Evolutionary conservation across 768 basidiomycete species (phyloP), one percentile per base, ranked within the genome.

Genomic region (Mycena leptocephala): DNA sequence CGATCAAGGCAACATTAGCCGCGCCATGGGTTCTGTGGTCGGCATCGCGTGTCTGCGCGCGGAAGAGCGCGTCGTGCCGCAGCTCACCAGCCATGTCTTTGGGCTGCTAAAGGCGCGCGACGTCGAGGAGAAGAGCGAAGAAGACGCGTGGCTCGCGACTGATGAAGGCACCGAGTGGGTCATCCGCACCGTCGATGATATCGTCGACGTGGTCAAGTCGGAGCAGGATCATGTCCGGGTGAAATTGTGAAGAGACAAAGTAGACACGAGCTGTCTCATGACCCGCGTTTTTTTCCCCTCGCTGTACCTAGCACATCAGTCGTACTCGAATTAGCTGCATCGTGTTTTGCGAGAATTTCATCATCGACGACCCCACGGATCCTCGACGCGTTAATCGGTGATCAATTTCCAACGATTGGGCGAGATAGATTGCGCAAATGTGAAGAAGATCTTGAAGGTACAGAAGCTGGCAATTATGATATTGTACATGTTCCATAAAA

Each of bases 111-210:
- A 97, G 84, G 95, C 95, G 26, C 93, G 94, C 70, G 81, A 90
- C 61, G 87, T 88, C 58, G 89, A 90, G 66, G 89, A 89, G 41
- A 87, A 92, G 78, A 92, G 86, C 78, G 89, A 90, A 79, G 95
- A 94, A 84, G 95, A 96, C 82, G 88, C 85, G 72, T 97, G 94
- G 93, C 90, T 97, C 48, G 89, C 94, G 28, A 94, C 90, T 75
- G 96, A 97, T 82, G 95, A 96, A 83, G 96, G 96, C 39, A 91
- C 95, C 24, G 94, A 95, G 85, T 97, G 96, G 96, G 93, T 97
- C 64, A 87, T 97, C 80, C 92, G 93, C 81, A 94, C 91, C 61
- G 92, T 96, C 67, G 96, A 97, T 87, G 89, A 92, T 80, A 91
- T 97, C 84, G 88, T 94, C 77, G 95, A 95, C 84, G 93, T 92